Evolutionary conservation across 805 yeast genomes (phyloP).

Genomic region (Blastobotrys robertii): DNA sequence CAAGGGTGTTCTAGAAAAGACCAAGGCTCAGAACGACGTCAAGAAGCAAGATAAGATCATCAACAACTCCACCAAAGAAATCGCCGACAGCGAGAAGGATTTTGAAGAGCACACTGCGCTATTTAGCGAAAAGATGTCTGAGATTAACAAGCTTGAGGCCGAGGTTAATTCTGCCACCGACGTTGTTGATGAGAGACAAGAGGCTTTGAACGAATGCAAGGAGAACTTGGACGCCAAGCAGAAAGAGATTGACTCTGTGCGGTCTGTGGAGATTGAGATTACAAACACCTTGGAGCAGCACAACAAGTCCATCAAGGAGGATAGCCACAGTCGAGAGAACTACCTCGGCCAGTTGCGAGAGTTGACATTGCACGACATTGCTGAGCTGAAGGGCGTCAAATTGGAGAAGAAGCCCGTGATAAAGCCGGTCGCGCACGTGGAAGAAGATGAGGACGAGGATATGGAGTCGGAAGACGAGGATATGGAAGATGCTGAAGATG

Average conservation of each 20-base stretch:
- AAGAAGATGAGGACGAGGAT: slow-evolving; percentile 4
- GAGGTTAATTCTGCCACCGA: slow-evolving; percentile 14
- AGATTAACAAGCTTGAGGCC: slow-evolving; percentile 13
- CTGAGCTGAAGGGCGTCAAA: slow-evolving; percentile 28
- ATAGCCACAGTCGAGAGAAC: slow-evolving; percentile 29
- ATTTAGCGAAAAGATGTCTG: slow-evolving; percentile 15
- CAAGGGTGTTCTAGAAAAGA: slow-evolving; percentile 43
- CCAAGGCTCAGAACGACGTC: slow-evolving; percentile 56
- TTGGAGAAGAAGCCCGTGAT: slow-evolving; percentile 11
- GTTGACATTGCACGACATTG: slow-evolving; percentile 45
- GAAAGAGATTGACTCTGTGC: slow-evolving; percentile 43
- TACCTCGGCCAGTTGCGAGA: slow-evolving; percentile 31
- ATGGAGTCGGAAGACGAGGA: slow-evolving; percentile 2
- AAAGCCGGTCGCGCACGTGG: slow-evolving; percentile 23
- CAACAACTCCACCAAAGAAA: slow-evolving; percentile 39
- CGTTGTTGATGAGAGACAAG: slow-evolving; percentile 19
- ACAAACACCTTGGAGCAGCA: slow-evolving; percentile 54
- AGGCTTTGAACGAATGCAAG: slow-evolving; percentile 26
- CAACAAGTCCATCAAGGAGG: slow-evolving; percentile 33
- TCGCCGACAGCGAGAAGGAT: slow-evolving; percentile 30
- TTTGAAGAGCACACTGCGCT: slow-evolving; percentile 32
- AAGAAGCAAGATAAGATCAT: slow-evolving; percentile 44
- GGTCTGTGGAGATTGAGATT: slow-evolving; percentile 58
- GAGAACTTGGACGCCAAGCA: slow-evolving; percentile 33
- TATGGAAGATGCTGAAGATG: slow-evolving; percentile 2